phyloP scores from a whole-genome alignment of 345 rosid genomes.

The Citrus maxima region DNA sequence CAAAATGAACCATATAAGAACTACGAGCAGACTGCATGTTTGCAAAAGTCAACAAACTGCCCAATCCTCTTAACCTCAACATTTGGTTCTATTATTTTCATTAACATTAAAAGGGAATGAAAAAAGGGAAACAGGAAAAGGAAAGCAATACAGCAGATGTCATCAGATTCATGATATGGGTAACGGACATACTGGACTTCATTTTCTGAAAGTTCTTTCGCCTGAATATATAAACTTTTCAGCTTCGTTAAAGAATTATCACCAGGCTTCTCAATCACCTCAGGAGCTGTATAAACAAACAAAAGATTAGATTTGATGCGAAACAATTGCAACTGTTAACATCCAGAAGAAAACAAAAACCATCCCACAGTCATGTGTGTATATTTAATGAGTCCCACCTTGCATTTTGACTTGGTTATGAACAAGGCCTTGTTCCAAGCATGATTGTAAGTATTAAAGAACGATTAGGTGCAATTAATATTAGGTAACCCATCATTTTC shows the following conservation, averaged over 20 bases:
- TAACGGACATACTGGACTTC: slow-evolving; percentile 60
- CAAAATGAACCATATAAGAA: background rate
- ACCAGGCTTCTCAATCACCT: slow-evolving; percentile 88
- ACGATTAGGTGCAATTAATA: background rate
- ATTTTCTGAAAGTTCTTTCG: slow-evolving; percentile 82
- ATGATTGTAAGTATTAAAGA: background rate
- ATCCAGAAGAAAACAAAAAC: background rate
- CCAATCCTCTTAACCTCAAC: background rate
- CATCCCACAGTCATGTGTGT: background rate
- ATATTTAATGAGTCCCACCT: background rate
- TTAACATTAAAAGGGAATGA: background rate
- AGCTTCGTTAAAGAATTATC: slow-evolving; percentile 68
- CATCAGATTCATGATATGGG: background rate
- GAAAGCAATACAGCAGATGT: background rate
- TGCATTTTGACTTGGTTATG: background rate
- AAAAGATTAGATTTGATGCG: slow-evolving; percentile 13
- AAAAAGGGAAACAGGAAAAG: background rate
- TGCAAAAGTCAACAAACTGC: background rate
- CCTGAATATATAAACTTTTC: slow-evolving; percentile 54
- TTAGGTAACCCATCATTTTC: background rate
- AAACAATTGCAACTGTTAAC: slow-evolving; percentile 1
- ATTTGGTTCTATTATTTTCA: background rate
- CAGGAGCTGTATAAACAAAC: slow-evolving; percentile 65
- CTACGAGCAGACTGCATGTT: background rate
- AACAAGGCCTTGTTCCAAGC: background rate